Evolutionary conservation across 2,329 filamentous ascomycete genomes (phyloP).

Genomic region (Hymenotorrendiella dingleyae): DNA sequence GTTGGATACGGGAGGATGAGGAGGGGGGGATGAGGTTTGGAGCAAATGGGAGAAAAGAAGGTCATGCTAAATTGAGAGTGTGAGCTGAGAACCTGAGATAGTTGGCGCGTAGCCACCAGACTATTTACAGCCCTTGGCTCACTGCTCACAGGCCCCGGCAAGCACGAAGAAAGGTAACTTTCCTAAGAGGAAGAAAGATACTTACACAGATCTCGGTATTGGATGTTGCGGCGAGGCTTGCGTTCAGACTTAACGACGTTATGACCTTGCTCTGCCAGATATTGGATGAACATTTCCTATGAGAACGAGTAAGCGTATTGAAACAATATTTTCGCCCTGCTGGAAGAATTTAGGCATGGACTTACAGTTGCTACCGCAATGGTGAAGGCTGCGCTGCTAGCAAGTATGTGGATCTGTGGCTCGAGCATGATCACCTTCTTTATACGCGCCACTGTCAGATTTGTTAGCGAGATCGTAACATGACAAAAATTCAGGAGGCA

Average conservation of each 20-base stretch:
- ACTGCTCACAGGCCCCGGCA: too few species aligned
- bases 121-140: too few species aligned
- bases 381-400: slow-evolving; percentile 89
- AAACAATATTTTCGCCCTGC: too few species aligned
- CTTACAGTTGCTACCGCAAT: slow-evolving; percentile 82
- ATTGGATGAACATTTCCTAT: slow-evolving; percentile 91
- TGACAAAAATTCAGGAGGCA: too few species aligned
- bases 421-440: slow-evolving; percentile 93
- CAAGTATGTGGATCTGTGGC: slow-evolving; percentile 77
- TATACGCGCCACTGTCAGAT: slow-evolving; percentile 71
- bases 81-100: too few species aligned
- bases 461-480: background rate
- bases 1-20: slow-evolving; percentile 5
- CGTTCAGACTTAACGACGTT: slow-evolving; percentile 85
- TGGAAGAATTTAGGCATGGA: too few species aligned
- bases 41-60: background rate
- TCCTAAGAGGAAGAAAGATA: slow-evolving; percentile 2
- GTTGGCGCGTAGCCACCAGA: too few species aligned
- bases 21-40: background rate
- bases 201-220: slow-evolving; percentile 88
- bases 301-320: too few species aligned
- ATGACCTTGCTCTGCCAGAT: slow-evolving; percentile 78
- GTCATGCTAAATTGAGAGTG: background rate
- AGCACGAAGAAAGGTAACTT: background rate
- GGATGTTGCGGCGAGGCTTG: slow-evolving; percentile 88